phyloP scores from a whole-genome alignment of 192 early-diverging fungal genomes.

The Coemansia sp. region DNA sequence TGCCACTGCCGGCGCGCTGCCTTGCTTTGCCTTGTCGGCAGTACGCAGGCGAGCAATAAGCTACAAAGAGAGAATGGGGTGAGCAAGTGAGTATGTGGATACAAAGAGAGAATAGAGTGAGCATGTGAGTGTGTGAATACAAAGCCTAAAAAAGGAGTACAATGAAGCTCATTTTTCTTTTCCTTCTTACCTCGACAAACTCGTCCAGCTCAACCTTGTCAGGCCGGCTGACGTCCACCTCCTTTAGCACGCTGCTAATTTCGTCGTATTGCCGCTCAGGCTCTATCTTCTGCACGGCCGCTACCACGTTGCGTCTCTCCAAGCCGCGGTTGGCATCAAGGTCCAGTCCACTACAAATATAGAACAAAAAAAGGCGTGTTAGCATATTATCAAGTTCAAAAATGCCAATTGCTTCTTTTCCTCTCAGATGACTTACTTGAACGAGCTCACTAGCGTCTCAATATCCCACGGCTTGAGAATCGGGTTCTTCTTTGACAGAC shows the following conservation, averaged over 20 bases:
- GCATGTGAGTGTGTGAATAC: not conserved
- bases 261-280: slow-evolving; percentile 75
- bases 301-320: slow-evolving; percentile 68
- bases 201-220: slow-evolving; percentile 80
- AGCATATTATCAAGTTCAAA: not conserved
- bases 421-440: slow-evolving; percentile 44
- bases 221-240: slow-evolving; percentile 68
- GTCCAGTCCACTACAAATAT: slow-evolving; percentile 59
- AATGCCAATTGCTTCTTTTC: not conserved
- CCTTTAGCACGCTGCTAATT: slow-evolving; percentile 70
- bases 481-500: slow-evolving; percentile 53
- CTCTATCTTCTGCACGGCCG: slow-evolving; percentile 67
- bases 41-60: slow-evolving; percentile 49
- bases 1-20: not conserved
- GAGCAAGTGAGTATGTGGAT: not conserved
- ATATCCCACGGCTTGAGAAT: slow-evolving; percentile 62
- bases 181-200: slow-evolving; percentile 69
- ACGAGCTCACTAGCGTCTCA: slow-evolving; percentile 48
- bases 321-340: slow-evolving; percentile 72
- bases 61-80: slow-evolving; percentile 12
- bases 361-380: not conserved
- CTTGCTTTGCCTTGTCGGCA: slow-evolving; percentile 20
- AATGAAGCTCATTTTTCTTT: not conserved
- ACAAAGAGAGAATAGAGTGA: not conserved
- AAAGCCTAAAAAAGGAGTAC: not conserved